Percentiles rank a stretch among this genome's conserved stretches.
Evolutionary conservation across 306 rosid genomes (phyloP).

Genomic region (Fagus sylvatica): DNA sequence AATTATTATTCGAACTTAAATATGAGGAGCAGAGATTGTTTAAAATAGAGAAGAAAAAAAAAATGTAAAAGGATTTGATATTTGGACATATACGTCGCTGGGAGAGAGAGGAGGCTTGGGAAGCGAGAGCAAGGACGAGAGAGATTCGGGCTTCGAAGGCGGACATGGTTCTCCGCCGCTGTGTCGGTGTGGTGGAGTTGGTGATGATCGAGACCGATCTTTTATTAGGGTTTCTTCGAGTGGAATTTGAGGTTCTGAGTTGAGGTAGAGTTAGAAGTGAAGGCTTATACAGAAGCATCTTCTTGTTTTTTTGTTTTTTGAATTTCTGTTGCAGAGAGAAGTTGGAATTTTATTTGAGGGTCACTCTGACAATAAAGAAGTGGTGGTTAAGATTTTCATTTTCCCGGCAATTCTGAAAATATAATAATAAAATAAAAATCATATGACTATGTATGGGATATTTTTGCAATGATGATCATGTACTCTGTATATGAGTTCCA

Average conservation of each 20-base stretch:
- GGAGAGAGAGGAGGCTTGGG: slow-evolving; percentile 66
- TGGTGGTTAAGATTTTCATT: slow-evolving; percentile 14
- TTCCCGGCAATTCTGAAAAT: slow-evolving; percentile 20
- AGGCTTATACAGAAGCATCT: slow-evolving; percentile 37
- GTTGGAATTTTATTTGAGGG: background rate
- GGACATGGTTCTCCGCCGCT: slow-evolving; percentile 49
- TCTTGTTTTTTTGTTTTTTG: slow-evolving; percentile 1
- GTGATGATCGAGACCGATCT: slow-evolving; percentile 25
- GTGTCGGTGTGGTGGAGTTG: slow-evolving; percentile 40
- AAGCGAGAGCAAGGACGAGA: slow-evolving; percentile 72
- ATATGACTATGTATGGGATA: no score
- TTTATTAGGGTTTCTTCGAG: slow-evolving; percentile 26
- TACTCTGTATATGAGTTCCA: accelerated
- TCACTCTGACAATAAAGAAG: background rate
- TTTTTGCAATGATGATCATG: no score
- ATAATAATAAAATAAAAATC: background rate
- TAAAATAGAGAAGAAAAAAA: no score
- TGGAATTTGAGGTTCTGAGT: slow-evolving; percentile 14
- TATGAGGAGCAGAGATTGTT: background rate
- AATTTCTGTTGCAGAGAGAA: slow-evolving; percentile 7
- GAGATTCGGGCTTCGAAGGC: slow-evolving; percentile 76
- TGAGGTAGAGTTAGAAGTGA: slow-evolving; percentile 22
- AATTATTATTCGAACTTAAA: no score
- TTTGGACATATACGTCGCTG: slow-evolving; percentile 70
- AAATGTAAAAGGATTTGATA: background rate